Evolutionary conservation across 495 filamentous ascomycete species (phyloP), one percentile per base, ranked within the genome.

Genomic region (Neurospora sp.): DNA sequence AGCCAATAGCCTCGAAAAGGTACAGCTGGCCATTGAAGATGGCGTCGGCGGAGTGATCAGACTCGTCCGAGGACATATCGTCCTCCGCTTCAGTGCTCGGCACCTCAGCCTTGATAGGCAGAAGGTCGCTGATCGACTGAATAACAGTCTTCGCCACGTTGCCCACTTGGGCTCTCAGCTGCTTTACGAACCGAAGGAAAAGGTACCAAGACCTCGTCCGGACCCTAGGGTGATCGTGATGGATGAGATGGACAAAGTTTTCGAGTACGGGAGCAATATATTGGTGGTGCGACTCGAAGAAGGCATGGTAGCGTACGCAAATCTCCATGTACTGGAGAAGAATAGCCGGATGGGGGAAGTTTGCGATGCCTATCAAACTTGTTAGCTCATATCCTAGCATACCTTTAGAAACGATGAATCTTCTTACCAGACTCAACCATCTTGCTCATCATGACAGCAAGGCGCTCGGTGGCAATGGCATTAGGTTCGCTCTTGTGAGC

Each of bases 241-340:
- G 96, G 4, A 94, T 91, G 34, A 97, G 88, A 39, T 89, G 89
- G 40, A 98, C 92, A 82, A 98, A 99, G 77, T 91, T 92, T 75
- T 97, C 94, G n/a, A 99, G 85, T 5, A 94, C 94, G 73, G 88
- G 90, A 8, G 92, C 92, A 59, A 98, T 96, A 69, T 90, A 87
- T 2, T 89, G 85, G 3, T 90, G 86, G 76, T 97, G 92, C 42
- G 88, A 85, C 73, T 96, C 93, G 82, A 99, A 98, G 82, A 97
- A 97, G n/a, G 89, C 87, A 80, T 89, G 90, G 80, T 98, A 98
- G 42, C 96, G 91, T 39, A 97, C 94, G 79, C 93, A 96, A 48
- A 97, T 96, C 77, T 98, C 96, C 96, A 98, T 98, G 77, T 96
- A 98, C 81, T 97, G 94, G 19, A 98, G 86, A 73, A 98, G 90